These are phyloP conservation scores for Sporothrix schenckii DNA, from an alignment of 2,329 filamentous ascomycete genomes.

Conservation along the genomic window DNA sequence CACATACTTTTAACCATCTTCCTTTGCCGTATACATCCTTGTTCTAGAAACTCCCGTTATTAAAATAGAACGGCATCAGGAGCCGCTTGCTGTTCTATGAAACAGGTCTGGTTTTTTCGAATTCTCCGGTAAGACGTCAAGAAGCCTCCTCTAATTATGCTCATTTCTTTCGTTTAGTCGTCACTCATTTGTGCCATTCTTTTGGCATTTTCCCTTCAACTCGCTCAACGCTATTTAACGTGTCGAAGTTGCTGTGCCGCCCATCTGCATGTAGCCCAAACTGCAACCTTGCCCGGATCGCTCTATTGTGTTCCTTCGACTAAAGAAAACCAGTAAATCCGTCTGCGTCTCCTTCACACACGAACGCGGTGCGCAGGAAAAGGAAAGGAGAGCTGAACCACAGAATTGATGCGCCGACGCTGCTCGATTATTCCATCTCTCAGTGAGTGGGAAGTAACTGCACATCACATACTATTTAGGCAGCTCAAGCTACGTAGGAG, in stretches of 20 bases:
- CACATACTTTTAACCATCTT: background rate
- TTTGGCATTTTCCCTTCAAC: background rate
- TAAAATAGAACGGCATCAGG: slow-evolving; percentile 1
- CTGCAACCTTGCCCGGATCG: background rate
- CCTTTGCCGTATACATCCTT: background rate
- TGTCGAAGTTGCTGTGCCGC: slow-evolving; percentile 6
- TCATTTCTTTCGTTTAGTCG: background rate
- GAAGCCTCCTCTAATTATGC: background rate
- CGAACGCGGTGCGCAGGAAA: background rate
- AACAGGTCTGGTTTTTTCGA: background rate
- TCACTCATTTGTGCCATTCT: background rate
- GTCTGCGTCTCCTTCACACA: background rate
- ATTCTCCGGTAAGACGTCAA: slow-evolving; percentile 5
- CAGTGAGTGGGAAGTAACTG: background rate
- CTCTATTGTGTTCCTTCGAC: background rate
- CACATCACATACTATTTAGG: background rate
- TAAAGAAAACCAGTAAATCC: background rate
- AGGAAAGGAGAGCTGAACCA: background rate
- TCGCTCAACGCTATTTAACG: too few relatives aligned
- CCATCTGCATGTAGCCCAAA: background rate
- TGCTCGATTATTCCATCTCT: background rate
- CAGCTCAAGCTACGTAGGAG: background rate
- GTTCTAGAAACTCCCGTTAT: background rate
- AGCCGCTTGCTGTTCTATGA: background rate
- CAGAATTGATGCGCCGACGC: too few relatives aligned